Percentiles rank a stretch among this genome's conserved stretches.
phyloP scores from a whole-genome alignment of 306 rosid genomes.

The Trifolium repens region DNA sequence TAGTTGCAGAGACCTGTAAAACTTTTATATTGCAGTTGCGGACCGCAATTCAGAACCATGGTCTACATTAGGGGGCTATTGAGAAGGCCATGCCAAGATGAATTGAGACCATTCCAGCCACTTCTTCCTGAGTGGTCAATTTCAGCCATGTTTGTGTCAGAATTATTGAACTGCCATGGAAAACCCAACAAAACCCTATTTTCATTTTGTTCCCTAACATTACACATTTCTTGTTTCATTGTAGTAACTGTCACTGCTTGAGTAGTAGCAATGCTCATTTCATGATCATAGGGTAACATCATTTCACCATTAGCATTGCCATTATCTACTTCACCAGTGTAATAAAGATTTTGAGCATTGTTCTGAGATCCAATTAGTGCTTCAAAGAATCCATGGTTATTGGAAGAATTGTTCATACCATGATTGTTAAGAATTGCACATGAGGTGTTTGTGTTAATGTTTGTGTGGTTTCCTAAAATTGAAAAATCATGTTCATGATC shows the following conservation, averaged over 20 bases:
- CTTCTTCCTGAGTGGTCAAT: conserved; percentile 69
- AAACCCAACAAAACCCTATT: conserved; percentile 76
- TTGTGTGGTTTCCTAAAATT: conserved; percentile 47
- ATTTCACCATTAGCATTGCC: conserved; percentile 57
- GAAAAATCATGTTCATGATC: conserved; percentile 62
- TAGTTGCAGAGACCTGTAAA: no score
- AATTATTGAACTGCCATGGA: conserved; percentile 82
- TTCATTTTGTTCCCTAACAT: conserved; percentile 54
- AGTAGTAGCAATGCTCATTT: conserved; percentile 58
- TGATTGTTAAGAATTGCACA: conserved; percentile 48
- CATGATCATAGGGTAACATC: conserved; percentile 55
- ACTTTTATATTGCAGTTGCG: background rate
- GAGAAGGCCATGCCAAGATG: conserved; percentile 93
- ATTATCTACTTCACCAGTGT: conserved; percentile 62
- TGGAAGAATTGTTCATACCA: conserved; percentile 39
- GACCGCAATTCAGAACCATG: background rate
- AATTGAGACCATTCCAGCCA: conserved; percentile 69
- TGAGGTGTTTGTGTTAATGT: conserved; percentile 25
- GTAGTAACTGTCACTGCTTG: conserved; percentile 77
- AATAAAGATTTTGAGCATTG: conserved; percentile 47
- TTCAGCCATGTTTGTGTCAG: conserved; percentile 62
- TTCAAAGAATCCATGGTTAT: conserved; percentile 58
- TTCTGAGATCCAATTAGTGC: conserved; percentile 60
- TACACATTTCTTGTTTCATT: conserved; percentile 76
- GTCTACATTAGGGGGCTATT: conserved; percentile 84